These are phyloP conservation scores for Jackrogersella multiformis DNA, from an alignment of 495 filamentous ascomycete species.

Conservation along the genomic window DNA sequence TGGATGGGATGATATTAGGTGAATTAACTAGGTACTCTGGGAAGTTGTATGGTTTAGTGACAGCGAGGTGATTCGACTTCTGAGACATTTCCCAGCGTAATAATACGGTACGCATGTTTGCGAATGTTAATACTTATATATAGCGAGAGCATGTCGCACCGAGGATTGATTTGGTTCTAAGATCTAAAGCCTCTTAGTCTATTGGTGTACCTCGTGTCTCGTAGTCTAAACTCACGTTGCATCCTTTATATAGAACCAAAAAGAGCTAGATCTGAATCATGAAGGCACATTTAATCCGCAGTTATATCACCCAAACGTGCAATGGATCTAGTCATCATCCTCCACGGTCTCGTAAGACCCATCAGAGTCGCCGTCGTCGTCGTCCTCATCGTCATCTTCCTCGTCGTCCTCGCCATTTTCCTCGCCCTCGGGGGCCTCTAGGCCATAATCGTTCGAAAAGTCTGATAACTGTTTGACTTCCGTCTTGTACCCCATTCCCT, in stretches of 20 bases:
- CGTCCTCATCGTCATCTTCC: conserved; percentile 62
- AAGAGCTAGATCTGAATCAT: background rate
- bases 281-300: conserved; percentile 24
- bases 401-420: conserved; percentile 72
- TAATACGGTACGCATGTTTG: too few relatives aligned
- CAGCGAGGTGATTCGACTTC: background rate
- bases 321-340: conserved; percentile 25
- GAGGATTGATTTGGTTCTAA: background rate
- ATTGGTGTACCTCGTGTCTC: conserved; percentile 11
- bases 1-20: too few relatives aligned
- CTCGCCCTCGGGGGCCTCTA: conserved; percentile 74
- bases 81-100: background rate
- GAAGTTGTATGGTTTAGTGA: too few relatives aligned
- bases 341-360: conserved; percentile 48
- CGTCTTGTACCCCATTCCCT: conserved; percentile 78
- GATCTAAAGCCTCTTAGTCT: background rate
- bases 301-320: background rate
- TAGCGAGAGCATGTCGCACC: background rate
- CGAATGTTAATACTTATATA: background rate
- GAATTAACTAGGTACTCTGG: too few relatives aligned
- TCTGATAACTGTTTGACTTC: conserved; percentile 76
- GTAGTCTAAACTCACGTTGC: conserved; percentile 19
- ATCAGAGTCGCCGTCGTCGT: conserved; percentile 52
- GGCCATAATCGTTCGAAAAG: conserved; percentile 92
- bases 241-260: conserved; percentile 18